Evolutionary conservation across 2,329 filamentous ascomycete genomes (phyloP).

Genomic region (Xylaria sp.): DNA sequence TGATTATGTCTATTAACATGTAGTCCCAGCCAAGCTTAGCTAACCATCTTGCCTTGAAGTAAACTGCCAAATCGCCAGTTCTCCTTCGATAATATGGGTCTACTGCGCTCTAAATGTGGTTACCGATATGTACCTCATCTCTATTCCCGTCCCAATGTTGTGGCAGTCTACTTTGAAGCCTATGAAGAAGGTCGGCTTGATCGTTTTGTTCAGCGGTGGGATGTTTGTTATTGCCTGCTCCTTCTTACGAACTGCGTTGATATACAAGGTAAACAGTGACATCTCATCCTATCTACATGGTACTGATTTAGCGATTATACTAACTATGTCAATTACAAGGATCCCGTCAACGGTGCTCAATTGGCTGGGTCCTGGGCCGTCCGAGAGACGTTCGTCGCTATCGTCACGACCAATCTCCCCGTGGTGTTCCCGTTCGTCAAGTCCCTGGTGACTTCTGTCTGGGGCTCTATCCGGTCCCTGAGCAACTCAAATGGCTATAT

Average conservation of each 20-base stretch:
- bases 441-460: constrained; percentile 38
- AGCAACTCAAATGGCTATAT: too few species aligned
- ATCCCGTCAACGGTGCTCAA: constrained; percentile 43
- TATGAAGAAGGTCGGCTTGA: constrained; percentile 41
- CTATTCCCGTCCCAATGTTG: constrained; percentile 58
- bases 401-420: constrained; percentile 46
- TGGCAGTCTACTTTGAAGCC: constrained; percentile 42
- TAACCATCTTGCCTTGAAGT: constrained; percentile 31
- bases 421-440: constrained; percentile 50
- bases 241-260: constrained; percentile 40
- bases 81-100: constrained; percentile 50
- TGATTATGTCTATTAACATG: background rate
- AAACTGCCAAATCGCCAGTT: constrained; percentile 50
- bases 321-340: constrained; percentile 30
- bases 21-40: constrained; percentile 16
- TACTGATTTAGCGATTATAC: too few species aligned
- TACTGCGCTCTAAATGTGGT: constrained; percentile 53
- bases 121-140: constrained; percentile 61
- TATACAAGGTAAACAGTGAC: constrained; percentile 39
- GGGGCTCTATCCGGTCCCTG: constrained; percentile 39
- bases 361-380: constrained; percentile 46
- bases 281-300: background rate
- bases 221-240: constrained; percentile 45
- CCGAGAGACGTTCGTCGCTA: constrained; percentile 48
- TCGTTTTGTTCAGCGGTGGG: constrained; percentile 41